These are phyloP conservation scores for Malania oleifera DNA, from an alignment of 164 flowering plant genomes.

Conservation along the genomic window DNA sequence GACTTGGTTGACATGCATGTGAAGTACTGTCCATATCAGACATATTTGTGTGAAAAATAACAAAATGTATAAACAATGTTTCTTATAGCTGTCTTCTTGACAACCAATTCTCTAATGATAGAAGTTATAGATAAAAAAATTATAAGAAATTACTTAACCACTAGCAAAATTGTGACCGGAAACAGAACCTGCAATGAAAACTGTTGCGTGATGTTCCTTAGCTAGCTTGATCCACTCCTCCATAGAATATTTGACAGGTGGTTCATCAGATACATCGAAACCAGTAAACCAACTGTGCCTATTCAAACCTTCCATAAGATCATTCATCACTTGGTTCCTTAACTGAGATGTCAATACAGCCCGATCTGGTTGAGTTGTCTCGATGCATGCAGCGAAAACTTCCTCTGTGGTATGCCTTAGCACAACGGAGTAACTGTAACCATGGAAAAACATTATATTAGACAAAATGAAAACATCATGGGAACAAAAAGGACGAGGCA, in stretches of 20 bases:
- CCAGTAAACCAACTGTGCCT: conserved; percentile 67
- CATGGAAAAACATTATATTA: not conserved
- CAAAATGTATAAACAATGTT: not conserved
- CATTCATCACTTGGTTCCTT: conserved; percentile 57
- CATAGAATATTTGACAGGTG: conserved; percentile 44
- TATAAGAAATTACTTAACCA: not conserved
- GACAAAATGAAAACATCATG: not conserved
- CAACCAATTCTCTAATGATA: not conserved
- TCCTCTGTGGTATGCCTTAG: conserved; percentile 90
- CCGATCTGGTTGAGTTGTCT: conserved; percentile 63
- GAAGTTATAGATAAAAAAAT: not conserved
- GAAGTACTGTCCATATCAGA: not conserved
- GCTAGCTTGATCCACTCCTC: conserved; percentile 69
- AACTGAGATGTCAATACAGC: conserved; percentile 66
- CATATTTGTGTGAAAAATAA: not conserved
- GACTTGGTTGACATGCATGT: too few relatives aligned
- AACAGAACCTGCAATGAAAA: conserved; percentile 78
- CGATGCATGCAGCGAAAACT: conserved; percentile 77
- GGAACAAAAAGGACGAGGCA: not conserved
- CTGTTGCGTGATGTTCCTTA: conserved; percentile 68
- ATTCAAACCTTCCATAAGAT: conserved; percentile 55
- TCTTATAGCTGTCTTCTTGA: too few relatives aligned
- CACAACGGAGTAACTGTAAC: conserved; percentile 70
- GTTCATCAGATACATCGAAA: conserved; percentile 67
- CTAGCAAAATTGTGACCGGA: not conserved